phyloP scores from a whole-genome alignment of 495 filamentous ascomycete species.

The Chaetomidium leptoderma region DNA sequence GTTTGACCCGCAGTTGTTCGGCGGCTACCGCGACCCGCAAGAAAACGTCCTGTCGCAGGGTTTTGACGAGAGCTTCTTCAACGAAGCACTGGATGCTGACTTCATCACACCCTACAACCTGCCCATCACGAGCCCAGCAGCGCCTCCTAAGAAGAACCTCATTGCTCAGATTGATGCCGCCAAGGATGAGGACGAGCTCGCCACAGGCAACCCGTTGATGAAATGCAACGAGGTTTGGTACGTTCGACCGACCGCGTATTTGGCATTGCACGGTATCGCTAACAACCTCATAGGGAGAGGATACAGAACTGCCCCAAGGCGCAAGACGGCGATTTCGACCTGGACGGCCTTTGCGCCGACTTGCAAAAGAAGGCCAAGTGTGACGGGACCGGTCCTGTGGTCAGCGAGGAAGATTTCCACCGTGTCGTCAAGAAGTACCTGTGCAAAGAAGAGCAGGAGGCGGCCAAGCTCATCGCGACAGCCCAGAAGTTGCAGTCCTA shows the following conservation, averaged over 20 bases:
- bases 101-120: constrained; percentile 72
- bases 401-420: constrained; percentile 85
- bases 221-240: constrained; percentile 94
- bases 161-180: constrained; percentile 68
- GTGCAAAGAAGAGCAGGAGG: constrained; percentile 23
- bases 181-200: constrained; percentile 65
- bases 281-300: constrained; percentile 66
- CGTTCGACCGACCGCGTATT: constrained; percentile 24
- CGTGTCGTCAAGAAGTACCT: constrained; percentile 62
- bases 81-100: constrained; percentile 80
- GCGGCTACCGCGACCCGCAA: constrained; percentile 88
- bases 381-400: constrained; percentile 85
- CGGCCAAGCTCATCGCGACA: not conserved
- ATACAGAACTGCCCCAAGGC: constrained; percentile 83
- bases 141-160: constrained; percentile 63
- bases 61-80: constrained; percentile 31
- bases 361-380: constrained; percentile 96
- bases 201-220: constrained; percentile 56
- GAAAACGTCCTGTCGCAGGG: constrained; percentile 54
- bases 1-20: constrained; percentile 89
- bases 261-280: constrained; percentile 8
- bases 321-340: constrained; percentile 80
- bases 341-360: constrained; percentile 88
- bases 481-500: not conserved
- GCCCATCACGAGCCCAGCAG: constrained; percentile 44